Evolutionary conservation across 129 eudicot genomes (phyloP).

Genomic region (Erigeron canadensis): DNA sequence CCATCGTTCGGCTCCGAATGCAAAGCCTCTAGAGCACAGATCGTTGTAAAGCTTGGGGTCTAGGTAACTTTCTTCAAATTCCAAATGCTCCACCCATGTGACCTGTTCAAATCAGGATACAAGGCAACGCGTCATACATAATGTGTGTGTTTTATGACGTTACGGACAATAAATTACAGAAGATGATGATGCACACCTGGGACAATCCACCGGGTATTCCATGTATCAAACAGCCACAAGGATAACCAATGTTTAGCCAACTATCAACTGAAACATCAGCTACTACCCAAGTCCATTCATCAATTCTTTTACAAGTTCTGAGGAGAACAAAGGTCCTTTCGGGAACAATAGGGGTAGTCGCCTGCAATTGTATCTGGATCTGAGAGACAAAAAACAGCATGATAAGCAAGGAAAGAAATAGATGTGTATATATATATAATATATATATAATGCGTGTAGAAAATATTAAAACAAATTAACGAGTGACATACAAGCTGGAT

Average conservation of each 20-base stretch:
- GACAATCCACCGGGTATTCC: background rate
- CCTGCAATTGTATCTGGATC: background rate
- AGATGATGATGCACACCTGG: background rate
- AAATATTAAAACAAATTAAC: background rate
- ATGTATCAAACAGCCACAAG: background rate
- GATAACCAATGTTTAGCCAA: background rate
- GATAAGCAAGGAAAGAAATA: background rate
- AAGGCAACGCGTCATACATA: background rate
- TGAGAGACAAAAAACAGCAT: background rate
- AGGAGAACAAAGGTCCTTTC: background rate
- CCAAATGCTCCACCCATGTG: background rate
- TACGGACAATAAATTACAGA: background rate
- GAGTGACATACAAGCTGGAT: background rate
- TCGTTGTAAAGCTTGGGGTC: background rate
- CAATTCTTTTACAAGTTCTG: background rate
- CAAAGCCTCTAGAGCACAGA: background rate
- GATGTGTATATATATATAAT: background rate
- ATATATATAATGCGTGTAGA: no score
- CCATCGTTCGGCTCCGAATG: background rate
- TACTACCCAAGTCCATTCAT: background rate
- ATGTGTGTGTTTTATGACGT: background rate
- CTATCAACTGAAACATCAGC: background rate
- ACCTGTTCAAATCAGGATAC: background rate
- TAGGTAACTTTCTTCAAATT: background rate
- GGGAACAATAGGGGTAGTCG: background rate